These are phyloP conservation scores for Rheum nobile DNA, from an alignment of 148 eudicot genomes.

Conservation along the genomic window DNA sequence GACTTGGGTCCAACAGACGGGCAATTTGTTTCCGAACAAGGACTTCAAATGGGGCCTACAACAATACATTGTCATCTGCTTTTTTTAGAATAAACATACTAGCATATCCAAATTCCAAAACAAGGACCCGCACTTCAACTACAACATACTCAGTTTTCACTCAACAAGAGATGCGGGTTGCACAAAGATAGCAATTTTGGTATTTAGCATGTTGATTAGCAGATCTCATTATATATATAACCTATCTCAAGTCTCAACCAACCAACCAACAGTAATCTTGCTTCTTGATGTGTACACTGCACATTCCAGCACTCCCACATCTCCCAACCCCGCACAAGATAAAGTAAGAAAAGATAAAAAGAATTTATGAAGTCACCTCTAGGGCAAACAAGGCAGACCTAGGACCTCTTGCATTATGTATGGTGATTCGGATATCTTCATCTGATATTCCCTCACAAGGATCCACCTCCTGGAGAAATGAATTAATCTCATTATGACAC, in stretches of 20 bases:
- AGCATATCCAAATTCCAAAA: not conserved
- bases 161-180: not conserved
- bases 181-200: not conserved
- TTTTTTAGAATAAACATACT: not conserved
- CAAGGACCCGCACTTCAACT: not conserved
- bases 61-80: not conserved
- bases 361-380: conserved; percentile 34
- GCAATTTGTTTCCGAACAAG: conserved; percentile 78
- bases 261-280: not conserved
- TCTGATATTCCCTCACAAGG: conserved; percentile 90
- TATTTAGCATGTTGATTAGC: not conserved
- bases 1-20: conserved; percentile 87
- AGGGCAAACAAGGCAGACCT: conserved; percentile 77
- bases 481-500: not conserved
- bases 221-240: not conserved
- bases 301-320: not conserved
- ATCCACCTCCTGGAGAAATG: conserved; percentile 63
- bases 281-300: not conserved
- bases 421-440: conserved; percentile 84
- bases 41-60: conserved; percentile 39
- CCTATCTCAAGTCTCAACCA: not conserved
- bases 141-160: not conserved
- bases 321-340: not conserved
- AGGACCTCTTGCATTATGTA: conserved; percentile 96
- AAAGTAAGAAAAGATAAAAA: not conserved